Conservation (phyloP, 106 monocot genomes). For the Xerophyta viscosa region DNA sequence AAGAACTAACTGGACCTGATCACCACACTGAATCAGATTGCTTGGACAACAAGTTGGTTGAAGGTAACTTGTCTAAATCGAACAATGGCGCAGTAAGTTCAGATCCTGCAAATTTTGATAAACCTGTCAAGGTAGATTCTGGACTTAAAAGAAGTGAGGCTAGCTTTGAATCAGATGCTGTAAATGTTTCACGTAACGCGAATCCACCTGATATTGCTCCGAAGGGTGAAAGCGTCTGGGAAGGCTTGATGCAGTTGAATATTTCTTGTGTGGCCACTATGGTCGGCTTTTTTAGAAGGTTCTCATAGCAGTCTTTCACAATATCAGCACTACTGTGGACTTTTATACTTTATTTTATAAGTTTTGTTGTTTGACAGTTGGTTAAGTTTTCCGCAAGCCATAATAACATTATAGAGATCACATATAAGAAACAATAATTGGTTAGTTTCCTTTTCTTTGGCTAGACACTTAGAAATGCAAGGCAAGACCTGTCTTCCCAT, state of each 20-base stretch:
- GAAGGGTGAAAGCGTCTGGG: slow-evolving; percentile 53
- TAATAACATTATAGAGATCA: no score
- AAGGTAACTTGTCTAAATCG: slow-evolving; percentile 5
- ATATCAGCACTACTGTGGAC: neutral
- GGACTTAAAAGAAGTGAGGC: slow-evolving; percentile 7
- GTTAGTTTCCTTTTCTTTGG: no score
- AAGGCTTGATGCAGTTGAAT: slow-evolving; percentile 78
- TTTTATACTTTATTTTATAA: neutral
- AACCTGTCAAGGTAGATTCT: slow-evolving; percentile 9
- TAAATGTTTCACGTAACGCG: slow-evolving; percentile 10
- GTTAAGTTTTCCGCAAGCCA: no score
- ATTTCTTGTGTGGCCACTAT: slow-evolving; percentile 56
- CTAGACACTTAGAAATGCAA: no score
- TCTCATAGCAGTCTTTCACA: neutral
- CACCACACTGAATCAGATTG: slow-evolving; percentile 8
- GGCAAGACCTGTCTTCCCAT: no score
- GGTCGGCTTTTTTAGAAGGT: slow-evolving; percentile 71
- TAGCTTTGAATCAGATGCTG: slow-evolving; percentile 17
- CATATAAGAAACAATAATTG: no score
- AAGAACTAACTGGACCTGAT: slow-evolving; percentile 14
- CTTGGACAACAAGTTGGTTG: slow-evolving; percentile 1
- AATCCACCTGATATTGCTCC: slow-evolving; percentile 8
- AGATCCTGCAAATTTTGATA: slow-evolving; percentile 7
- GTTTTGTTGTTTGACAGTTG: neutral
- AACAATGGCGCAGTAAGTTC: slow-evolving; percentile 3